Percentiles rank a stretch among this genome's conserved stretches.
Evolutionary conservation across 805 yeast species (phyloP).

Genomic region (Nakazawaea ambrosiae): DNA sequence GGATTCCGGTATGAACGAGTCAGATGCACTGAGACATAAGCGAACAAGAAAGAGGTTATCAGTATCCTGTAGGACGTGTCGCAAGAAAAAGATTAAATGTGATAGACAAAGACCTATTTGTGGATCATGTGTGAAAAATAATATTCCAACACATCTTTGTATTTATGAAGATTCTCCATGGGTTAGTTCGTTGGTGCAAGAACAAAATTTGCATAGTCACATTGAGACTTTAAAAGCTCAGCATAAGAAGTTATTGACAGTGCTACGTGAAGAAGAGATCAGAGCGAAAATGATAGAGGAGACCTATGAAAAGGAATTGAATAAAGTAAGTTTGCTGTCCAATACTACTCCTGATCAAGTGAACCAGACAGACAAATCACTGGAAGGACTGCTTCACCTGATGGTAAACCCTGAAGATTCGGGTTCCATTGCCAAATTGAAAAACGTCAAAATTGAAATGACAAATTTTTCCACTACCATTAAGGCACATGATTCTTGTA

Average conservation of each 20-base stretch:
- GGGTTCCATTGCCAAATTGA: not conserved
- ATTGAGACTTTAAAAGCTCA: constrained; percentile 8
- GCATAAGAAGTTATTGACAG: constrained; percentile 1
- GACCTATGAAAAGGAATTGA: not conserved
- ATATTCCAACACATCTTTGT: constrained; percentile 17
- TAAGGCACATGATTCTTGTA: not conserved
- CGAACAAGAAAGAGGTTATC: constrained; percentile 17
- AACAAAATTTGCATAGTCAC: constrained; percentile 6
- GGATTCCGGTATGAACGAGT: too few species aligned
- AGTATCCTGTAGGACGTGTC: constrained; percentile 23
- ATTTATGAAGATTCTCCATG: constrained; percentile 17
- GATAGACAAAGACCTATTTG: constrained; percentile 28
- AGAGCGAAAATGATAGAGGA: not conserved
- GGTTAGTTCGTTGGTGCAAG: constrained; percentile 9
- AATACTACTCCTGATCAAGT: too few species aligned
- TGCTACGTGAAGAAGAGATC: constrained; percentile 1
- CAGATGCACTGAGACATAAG: too few species aligned
- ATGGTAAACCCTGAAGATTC: too few species aligned
- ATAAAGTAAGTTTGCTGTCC: too few species aligned
- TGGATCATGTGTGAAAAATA: constrained; percentile 22
- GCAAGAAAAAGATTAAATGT: constrained; percentile 25
- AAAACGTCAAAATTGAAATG: constrained; percentile 2
- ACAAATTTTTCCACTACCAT: constrained; percentile 1
- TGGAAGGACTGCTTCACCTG: too few species aligned
- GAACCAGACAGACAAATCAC: too few species aligned